Conservation (phyloP, 345 rosid genomes). For the Psidium friedrichsthalianum region DNA sequence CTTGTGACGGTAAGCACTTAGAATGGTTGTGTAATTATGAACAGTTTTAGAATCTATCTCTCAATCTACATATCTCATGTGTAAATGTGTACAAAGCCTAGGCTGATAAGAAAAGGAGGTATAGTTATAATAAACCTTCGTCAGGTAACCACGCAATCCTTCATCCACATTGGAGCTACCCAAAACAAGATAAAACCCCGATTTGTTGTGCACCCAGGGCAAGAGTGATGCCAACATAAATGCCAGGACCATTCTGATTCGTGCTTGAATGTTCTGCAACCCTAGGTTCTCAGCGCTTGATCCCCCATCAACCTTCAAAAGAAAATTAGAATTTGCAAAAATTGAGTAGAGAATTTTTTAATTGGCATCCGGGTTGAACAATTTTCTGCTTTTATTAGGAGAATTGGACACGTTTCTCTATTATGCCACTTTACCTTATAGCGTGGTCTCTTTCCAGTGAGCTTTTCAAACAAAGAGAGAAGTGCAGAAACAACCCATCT, state of each 20-base stretch:
- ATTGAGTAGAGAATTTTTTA: background rate
- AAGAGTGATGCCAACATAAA: conserved; percentile 84
- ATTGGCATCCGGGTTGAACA: background rate
- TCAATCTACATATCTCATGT: background rate
- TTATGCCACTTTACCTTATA: conserved; percentile 46
- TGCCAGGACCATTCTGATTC: conserved; percentile 95
- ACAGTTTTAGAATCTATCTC: background rate
- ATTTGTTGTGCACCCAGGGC: conserved; percentile 93
- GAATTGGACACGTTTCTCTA: background rate
- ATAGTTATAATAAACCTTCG: conserved; percentile 42
- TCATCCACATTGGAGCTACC: conserved; percentile 97
- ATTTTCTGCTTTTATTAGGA: background rate
- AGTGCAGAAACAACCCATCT: conserved; percentile 80
- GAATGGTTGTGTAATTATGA: background rate
- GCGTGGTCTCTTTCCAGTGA: conserved; percentile 71
- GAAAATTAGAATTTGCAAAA: background rate
- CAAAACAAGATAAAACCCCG: conserved; percentile 85
- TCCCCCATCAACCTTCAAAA: conserved; percentile 79
- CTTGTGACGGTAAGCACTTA: background rate
- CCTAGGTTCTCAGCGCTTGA: conserved; percentile 81
- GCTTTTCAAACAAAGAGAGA: conserved; percentile 62
- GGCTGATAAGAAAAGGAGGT: background rate
- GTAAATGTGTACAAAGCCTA: background rate
- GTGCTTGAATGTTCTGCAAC: conserved; percentile 87
- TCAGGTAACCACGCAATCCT: conserved; percentile 86